These are phyloP conservation scores for Colletotrichum nymphaeae DNA, from an alignment of 2,329 filamentous ascomycete genomes.

Conservation along the genomic window DNA sequence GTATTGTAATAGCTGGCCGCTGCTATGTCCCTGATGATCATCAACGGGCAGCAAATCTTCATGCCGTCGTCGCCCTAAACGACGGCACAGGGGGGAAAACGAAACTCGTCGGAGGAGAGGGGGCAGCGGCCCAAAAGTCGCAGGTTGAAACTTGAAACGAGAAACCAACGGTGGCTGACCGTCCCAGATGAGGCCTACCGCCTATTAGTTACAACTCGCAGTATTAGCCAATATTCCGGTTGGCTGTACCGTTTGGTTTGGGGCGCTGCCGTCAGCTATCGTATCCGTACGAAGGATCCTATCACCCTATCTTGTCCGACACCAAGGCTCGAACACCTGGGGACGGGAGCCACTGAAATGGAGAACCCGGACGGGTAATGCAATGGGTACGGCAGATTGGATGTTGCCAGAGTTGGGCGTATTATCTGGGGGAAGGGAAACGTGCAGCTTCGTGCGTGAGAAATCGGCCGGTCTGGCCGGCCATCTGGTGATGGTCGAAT, in stretches of 20 bases:
- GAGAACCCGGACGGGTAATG: background rate
- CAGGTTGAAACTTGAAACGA: conserved; percentile 33
- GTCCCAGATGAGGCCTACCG: background rate
- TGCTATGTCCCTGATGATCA: background rate
- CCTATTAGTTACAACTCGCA: background rate
- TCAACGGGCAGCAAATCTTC: background rate
- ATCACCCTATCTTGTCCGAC: background rate
- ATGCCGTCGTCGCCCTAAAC: conserved; percentile 14
- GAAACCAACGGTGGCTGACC: conserved; percentile 12
- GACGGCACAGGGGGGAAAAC: conserved; percentile 16
- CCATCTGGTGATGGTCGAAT: conserved; percentile 9
- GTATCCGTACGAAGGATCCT: background rate
- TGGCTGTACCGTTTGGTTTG: background rate
- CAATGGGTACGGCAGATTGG: conserved; percentile 21
- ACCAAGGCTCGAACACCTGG: background rate
- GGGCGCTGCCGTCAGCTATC: conserved; percentile 10
- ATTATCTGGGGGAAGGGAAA: background rate
- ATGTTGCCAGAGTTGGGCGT: background rate
- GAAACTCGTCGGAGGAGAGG: conserved; percentile 22
- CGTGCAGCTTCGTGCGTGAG: background rate
- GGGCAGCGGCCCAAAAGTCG: conserved; percentile 11
- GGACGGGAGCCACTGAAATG: background rate
- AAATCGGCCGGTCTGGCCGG: background rate
- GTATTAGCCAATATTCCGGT: background rate
- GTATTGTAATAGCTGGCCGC: background rate